These are phyloP conservation scores for Pestalotiopsis sp. DNA, from an alignment of 2,329 filamentous ascomycete species.

Conservation along the genomic window DNA sequence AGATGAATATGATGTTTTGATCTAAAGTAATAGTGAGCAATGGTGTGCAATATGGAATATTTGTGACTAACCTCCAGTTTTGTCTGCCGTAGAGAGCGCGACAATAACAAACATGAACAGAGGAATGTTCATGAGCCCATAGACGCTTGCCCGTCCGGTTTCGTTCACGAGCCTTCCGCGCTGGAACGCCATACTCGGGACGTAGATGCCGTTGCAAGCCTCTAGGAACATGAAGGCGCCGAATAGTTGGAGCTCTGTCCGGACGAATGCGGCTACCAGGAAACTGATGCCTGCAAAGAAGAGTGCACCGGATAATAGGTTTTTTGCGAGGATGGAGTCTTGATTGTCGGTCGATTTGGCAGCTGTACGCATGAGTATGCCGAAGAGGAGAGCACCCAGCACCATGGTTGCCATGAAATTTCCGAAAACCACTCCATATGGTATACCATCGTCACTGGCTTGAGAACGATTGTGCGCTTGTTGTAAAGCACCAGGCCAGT, in stretches of 20 bases:
- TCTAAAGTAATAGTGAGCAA: conserved; percentile 2
- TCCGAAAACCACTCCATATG: conserved; percentile 58
- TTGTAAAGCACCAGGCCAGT: conserved; percentile 35
- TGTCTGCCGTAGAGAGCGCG: conserved; percentile 42
- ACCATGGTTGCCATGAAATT: conserved; percentile 63
- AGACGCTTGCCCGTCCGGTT: conserved; percentile 29
- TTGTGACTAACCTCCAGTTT: conserved; percentile 21
- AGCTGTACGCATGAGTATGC: conserved; percentile 28
- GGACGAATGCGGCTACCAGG: conserved; percentile 21
- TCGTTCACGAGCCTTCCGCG: conserved; percentile 32
- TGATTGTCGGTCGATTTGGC: conserved; percentile 18
- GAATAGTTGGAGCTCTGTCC: conserved; percentile 27
- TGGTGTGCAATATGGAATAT: not conserved
- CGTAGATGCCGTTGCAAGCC: conserved; percentile 36
- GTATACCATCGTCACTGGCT: conserved; percentile 17
- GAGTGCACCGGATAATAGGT: conserved; percentile 26
- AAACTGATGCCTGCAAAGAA: conserved; percentile 26
- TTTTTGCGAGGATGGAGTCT: not conserved
- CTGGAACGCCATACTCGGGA: conserved; percentile 34
- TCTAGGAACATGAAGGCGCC: conserved; percentile 32
- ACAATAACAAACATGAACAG: conserved; percentile 60
- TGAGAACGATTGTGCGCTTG: conserved; percentile 25
- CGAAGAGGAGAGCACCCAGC: conserved; percentile 59
- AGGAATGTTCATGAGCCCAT: conserved; percentile 46
- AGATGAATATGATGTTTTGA: conserved; percentile 23